Evolutionary conservation across 345 rosid species (phyloP).

Genomic region (Populus deltoides): DNA sequence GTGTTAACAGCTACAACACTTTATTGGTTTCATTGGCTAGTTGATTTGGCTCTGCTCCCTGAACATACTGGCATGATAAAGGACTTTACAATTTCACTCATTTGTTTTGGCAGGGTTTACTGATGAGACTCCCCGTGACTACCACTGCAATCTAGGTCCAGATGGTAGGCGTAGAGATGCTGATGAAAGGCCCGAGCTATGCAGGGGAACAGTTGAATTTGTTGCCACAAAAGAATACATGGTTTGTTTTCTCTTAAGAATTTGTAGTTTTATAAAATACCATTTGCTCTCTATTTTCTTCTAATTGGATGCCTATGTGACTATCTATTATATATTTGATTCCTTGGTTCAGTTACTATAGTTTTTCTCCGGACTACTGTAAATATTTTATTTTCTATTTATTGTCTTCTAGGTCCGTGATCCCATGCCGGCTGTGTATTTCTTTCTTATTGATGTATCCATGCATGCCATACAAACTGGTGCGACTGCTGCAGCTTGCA

Average conservation of each 20-base stretch:
- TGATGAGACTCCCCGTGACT: slow-evolving; percentile 81
- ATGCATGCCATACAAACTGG: slow-evolving; percentile 93
- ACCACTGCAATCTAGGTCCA: slow-evolving; percentile 85
- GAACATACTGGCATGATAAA: slow-evolving; percentile 6
- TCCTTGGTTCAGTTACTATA: background rate
- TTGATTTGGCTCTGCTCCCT: background rate
- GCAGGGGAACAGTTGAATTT: slow-evolving; percentile 93
- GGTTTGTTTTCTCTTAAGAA: slow-evolving; percentile 45
- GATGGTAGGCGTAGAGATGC: slow-evolving; percentile 95
- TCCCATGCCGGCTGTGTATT: slow-evolving; percentile 95
- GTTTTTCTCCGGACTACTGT: background rate
- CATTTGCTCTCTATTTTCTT: background rate
- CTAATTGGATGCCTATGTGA: background rate
- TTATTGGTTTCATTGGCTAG: background rate
- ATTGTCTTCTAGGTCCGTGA: slow-evolving; percentile 73
- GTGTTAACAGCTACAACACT: background rate
- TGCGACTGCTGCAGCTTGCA: slow-evolving; percentile 97
- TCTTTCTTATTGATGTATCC: slow-evolving; percentile 94
- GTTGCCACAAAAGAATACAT: slow-evolving; percentile 87
- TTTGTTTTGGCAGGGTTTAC: slow-evolving; percentile 56
- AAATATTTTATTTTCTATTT: background rate
- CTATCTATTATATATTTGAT: background rate
- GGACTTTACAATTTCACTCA: background rate
- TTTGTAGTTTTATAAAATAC: background rate
- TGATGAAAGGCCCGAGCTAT: slow-evolving; percentile 93